These are phyloP conservation scores for Volvox reticuliferus DNA, from an alignment of 139 green algal genomes.

Conservation along the genomic window DNA sequence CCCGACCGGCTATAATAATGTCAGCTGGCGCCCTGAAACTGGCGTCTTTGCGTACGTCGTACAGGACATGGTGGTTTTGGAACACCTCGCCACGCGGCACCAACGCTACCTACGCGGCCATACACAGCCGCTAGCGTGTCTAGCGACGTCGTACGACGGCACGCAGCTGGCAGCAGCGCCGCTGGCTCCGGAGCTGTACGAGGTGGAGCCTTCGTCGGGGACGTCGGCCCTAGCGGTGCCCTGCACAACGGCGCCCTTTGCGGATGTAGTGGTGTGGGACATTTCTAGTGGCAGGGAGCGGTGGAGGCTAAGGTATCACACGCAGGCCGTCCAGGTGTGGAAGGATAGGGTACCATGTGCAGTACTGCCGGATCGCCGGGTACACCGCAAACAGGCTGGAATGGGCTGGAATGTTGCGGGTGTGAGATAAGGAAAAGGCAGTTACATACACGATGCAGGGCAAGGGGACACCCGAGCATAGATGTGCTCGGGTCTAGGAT, in stretches of 20 bases:
- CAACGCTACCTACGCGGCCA: conserved; percentile 55
- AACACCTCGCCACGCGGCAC: conserved; percentile 60
- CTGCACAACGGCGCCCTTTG: conserved; percentile 34
- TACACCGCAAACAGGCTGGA: no score
- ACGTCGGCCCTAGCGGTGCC: neutral
- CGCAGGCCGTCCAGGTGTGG: conserved; percentile 49
- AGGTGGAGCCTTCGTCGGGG: conserved; percentile 15
- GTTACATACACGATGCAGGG: no score
- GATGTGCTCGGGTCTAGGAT: no score
- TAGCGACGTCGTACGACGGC: conserved; percentile 26
- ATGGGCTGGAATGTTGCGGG: no score
- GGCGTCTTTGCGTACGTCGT: conserved; percentile 65
- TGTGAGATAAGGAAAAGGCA: no score
- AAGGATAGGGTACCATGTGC: no score
- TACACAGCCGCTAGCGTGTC: neutral
- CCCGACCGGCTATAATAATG: conserved; percentile 40
- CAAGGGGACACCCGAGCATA: no score
- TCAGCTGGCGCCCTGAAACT: conserved; percentile 51
- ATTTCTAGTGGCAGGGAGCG: conserved; percentile 18
- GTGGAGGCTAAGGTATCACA: conserved; percentile 60
- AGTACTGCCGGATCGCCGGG: no score
- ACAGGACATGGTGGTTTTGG: conserved; percentile 65
- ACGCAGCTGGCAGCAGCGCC: conserved; percentile 5
- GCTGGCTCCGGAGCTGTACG: conserved; percentile 11
- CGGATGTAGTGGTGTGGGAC: conserved; percentile 52